Evolutionary conservation across 805 yeast genomes (phyloP).

Genomic region (Debaryomyces castellii): DNA sequence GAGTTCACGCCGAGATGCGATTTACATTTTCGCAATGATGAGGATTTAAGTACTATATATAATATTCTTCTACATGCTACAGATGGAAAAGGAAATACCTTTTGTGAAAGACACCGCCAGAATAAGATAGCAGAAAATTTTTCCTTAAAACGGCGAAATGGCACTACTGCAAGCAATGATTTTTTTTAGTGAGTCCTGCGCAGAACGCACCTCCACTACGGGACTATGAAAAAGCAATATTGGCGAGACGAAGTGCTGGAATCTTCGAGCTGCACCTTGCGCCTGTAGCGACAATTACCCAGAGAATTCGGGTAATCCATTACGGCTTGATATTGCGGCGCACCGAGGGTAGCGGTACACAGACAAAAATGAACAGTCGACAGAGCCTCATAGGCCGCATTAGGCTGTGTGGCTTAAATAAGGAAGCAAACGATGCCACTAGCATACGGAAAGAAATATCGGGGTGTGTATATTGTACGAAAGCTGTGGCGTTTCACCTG

Average conservation of each 20-base stretch:
- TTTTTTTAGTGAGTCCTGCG: background rate
- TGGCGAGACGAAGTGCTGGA: background rate
- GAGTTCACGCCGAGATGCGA: background rate
- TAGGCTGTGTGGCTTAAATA: background rate
- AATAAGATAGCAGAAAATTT: background rate
- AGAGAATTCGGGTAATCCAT: background rate
- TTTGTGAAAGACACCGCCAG: constrained; percentile 1
- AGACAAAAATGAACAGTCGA: background rate
- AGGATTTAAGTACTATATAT: background rate
- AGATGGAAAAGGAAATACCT: background rate
- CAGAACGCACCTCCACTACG: background rate
- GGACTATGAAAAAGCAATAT: background rate
- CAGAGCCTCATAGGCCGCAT: background rate
- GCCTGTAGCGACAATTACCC: background rate
- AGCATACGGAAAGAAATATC: too few relatives aligned
- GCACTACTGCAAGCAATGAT: background rate
- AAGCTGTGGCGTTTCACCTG: background rate
- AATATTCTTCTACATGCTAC: background rate
- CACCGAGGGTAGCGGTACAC: background rate
- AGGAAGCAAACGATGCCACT: too few relatives aligned
- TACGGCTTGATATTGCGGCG: background rate
- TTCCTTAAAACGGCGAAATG: background rate
- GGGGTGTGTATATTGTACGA: background rate
- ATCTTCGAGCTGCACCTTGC: background rate
- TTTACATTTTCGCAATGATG: background rate